These are phyloP conservation scores for Kodamaea hsintzibuensis DNA, from an alignment of 805 yeast genomes.

Conservation along the genomic window DNA sequence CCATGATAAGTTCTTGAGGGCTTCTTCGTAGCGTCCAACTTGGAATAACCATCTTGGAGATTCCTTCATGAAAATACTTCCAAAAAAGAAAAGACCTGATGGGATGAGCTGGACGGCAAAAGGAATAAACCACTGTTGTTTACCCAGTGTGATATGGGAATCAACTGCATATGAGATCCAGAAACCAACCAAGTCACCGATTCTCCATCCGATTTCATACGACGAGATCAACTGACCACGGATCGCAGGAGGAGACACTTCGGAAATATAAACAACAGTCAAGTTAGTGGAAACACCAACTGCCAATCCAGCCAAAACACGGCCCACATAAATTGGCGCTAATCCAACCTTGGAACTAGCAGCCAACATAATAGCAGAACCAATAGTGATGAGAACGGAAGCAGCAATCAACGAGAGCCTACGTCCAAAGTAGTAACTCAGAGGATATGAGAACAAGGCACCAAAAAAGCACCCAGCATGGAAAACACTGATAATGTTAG, in stretches of 20 bases:
- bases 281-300: slow-evolving; percentile 38
- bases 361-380: slow-evolving; percentile 40
- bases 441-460: slow-evolving; percentile 38
- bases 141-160: slow-evolving; percentile 22
- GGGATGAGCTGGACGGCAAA: slow-evolving; percentile 42
- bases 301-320: slow-evolving; percentile 38
- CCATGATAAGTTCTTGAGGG: slow-evolving; percentile 35
- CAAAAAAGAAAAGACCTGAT: slow-evolving; percentile 34
- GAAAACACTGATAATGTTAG: slow-evolving; percentile 40
- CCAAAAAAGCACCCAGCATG: slow-evolving; percentile 44
- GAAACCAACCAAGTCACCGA: slow-evolving; percentile 41
- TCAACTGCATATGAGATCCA: slow-evolving; percentile 39
- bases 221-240: slow-evolving; percentile 33
- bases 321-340: slow-evolving; percentile 39
- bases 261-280: slow-evolving; percentile 38
- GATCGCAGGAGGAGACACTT: slow-evolving; percentile 37
- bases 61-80: slow-evolving; percentile 34
- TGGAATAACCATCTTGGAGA: slow-evolving; percentile 39
- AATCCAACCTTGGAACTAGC: slow-evolving; percentile 27
- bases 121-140: slow-evolving; percentile 40
- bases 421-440: slow-evolving; percentile 35
- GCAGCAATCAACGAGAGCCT: slow-evolving; percentile 32
- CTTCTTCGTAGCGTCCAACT: slow-evolving; percentile 32
- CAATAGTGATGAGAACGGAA: slow-evolving; percentile 32
- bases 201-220: slow-evolving; percentile 41